Base-by-base conservation (phyloP, 345 rosid genomes). In the Eucalyptus dawsonii region DNA sequence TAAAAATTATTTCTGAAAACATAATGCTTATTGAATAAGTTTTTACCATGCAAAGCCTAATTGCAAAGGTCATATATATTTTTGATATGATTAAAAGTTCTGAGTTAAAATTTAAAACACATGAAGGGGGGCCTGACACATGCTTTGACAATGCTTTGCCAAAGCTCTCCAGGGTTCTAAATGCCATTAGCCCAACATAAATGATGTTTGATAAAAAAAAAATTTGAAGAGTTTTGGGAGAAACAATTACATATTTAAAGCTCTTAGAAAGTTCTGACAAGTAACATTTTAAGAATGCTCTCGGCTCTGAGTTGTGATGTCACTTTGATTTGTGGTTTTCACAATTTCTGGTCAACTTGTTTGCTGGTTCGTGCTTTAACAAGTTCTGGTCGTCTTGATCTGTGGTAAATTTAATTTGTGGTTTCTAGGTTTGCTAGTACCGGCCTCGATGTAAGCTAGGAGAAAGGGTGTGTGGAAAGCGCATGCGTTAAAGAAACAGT, bases 1-100 rank as follows among this genome's bases (percentile, higher is more conserved):
- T 53, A 53, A 0, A 53, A 19, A 53, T 53, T 8, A 7, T 53
- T 65, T 0, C n/a, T 0, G 6, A 34, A 65, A n/a, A n/a, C 0
- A 65, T 1, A 4, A 34, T 65, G 5, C 0, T 12, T 17, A 7
- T 0, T 0, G 6, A 65, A n/a, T 0, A n/a, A 5, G 2, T 0
- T 53, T 21, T 53, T 53, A 53, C 58, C 58, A n/a, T n/a, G 15
- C 37, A 34, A 65, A 65, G 34, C 76, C 9, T 14, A 53, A 14
- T 9, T 4, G 5, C 40, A 65, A n/a, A 65, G 17, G 76, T n/a
- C 11, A 7, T 14, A 65, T 29, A n/a, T 65, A 15, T 7, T 14
- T 62, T 27, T 29, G 9, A 62, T 29, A 62, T 3, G 0, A 27
- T 62, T 27, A 9, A 62, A 27, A 29, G 2, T 62, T 62, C 3